Evolutionary conservation across 2,329 filamentous ascomycete species (phyloP).

Genomic region (Trichoderma breve): DNA sequence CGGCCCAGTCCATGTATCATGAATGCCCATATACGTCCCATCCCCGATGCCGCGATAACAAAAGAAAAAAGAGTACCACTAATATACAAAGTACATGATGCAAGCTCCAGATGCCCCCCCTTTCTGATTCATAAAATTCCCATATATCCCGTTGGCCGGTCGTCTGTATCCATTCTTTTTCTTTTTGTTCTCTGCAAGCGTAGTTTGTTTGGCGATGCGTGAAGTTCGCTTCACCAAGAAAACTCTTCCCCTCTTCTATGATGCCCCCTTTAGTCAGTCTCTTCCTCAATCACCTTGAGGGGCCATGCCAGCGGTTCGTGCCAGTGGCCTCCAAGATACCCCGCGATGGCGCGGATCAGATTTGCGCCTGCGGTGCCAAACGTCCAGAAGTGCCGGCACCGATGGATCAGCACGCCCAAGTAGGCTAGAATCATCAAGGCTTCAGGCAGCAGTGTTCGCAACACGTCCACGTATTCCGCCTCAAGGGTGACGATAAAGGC

Average conservation of each 20-base stretch:
- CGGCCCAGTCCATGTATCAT: neutral
- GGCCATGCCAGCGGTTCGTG: slow-evolving; percentile 36
- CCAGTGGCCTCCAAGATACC: slow-evolving; percentile 36
- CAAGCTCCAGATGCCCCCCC: neutral
- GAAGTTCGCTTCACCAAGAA: neutral
- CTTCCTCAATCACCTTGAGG: slow-evolving; percentile 30
- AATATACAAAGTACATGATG: slow-evolving; percentile 6
- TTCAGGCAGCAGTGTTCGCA: slow-evolving; percentile 39
- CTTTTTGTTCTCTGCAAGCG: neutral
- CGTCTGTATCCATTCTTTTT: neutral
- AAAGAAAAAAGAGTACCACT: neutral
- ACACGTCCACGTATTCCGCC: slow-evolving; percentile 35
- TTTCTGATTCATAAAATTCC: neutral
- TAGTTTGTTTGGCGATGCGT: neutral
- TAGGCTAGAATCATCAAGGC: slow-evolving; percentile 49
- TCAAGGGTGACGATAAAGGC: slow-evolving; percentile 35
- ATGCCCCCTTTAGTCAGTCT: slow-evolving; percentile 26
- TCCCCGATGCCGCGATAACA: neutral
- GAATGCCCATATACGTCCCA: neutral
- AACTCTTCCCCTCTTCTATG: neutral
- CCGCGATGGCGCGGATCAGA: slow-evolving; percentile 33
- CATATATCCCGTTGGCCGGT: neutral
- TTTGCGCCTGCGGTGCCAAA: slow-evolving; percentile 35
- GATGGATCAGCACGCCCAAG: slow-evolving; percentile 49
- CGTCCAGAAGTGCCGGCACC: slow-evolving; percentile 40